Evolutionary conservation across 2,329 filamentous ascomycete genomes (phyloP).

Genomic region (Ambrosiella xylebori): DNA sequence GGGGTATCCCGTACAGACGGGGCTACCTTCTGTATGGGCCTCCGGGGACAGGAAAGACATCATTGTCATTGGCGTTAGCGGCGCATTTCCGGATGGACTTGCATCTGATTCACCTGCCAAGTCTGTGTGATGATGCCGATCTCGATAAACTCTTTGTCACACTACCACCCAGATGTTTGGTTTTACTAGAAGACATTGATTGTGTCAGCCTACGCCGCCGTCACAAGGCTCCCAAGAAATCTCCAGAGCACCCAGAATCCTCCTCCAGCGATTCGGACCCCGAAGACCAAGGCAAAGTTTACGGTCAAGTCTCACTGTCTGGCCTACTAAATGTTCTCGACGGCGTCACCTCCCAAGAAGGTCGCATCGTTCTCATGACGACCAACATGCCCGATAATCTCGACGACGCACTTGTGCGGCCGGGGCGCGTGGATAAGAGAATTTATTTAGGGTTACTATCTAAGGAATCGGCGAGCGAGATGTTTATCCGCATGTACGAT

Average conservation of each 20-base stretch:
- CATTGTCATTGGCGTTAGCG: constrained; percentile 46
- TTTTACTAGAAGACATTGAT: constrained; percentile 18
- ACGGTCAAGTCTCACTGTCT: constrained; percentile 37
- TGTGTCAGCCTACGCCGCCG: constrained; percentile 15
- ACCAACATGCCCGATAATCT: constrained; percentile 60
- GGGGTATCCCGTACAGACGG: constrained; percentile 58
- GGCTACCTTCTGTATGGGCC: constrained; percentile 67
- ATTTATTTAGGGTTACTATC: constrained; percentile 46
- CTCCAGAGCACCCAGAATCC: neutral
- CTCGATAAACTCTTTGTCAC: constrained; percentile 39
- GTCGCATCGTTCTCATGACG: constrained; percentile 66
- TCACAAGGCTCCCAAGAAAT: neutral
- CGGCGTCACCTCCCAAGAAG: constrained; percentile 63
- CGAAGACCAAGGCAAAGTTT: constrained; percentile 12
- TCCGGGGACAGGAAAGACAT: constrained; percentile 58
- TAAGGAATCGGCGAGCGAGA: constrained; percentile 33
- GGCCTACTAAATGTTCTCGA: constrained; percentile 73
- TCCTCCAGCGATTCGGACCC: neutral
- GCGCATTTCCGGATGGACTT: constrained; percentile 50
- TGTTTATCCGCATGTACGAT: constrained; percentile 43
- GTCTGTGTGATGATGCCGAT: constrained; percentile 39
- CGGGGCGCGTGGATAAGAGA: constrained; percentile 55
- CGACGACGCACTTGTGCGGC: constrained; percentile 56
- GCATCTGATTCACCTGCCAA: constrained; percentile 39
- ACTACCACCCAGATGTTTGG: constrained; percentile 15